Percentiles rank a stretch among this genome's conserved stretches.
Evolutionary conservation across 139 green algal genomes (phyloP).

Genomic region (Yamagishiella unicocca): DNA sequence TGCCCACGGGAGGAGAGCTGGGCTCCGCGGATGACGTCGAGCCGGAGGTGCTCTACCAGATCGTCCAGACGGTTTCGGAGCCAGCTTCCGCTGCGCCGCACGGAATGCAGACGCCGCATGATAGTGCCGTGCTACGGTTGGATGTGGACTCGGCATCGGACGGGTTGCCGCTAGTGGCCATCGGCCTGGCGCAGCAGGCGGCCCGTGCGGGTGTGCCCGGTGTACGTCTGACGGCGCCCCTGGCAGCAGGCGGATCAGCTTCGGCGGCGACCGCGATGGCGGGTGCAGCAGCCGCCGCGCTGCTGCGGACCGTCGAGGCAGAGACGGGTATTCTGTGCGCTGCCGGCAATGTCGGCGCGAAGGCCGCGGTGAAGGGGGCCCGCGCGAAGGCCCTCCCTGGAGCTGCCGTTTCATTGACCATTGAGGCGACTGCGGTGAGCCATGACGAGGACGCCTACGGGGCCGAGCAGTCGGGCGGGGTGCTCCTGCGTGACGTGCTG

Average conservation of each 20-base stretch:
- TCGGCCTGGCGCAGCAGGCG: constrained; percentile 51
- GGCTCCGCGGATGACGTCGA: not conserved
- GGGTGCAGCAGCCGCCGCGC: not conserved
- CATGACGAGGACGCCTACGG: constrained; percentile 36
- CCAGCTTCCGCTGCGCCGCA: no score
- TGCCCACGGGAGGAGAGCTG: not conserved
- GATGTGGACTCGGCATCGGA: not conserved
- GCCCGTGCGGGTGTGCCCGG: constrained; percentile 1
- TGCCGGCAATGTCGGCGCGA: not conserved
- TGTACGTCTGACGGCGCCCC: not conserved
- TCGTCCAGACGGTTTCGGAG: constrained; percentile 2
- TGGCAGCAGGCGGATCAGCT: no score
- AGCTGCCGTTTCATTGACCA: no score
- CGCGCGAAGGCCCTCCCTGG: no score
- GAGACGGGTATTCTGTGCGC: constrained; percentile 25
- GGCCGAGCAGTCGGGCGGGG: not conserved
- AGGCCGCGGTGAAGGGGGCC: not conserved
- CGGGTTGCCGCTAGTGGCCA: not conserved
- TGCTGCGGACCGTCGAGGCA: constrained; percentile 27
- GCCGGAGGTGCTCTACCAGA: constrained; percentile 1
- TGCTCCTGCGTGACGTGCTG: not conserved
- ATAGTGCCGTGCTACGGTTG: no score
- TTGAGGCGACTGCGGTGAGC: not conserved
- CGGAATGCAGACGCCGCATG: no score
- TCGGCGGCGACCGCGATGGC: not conserved